Base-by-base conservation (phyloP, 2,329 filamentous ascomycete species). In the Gremmenia infestans region DNA sequence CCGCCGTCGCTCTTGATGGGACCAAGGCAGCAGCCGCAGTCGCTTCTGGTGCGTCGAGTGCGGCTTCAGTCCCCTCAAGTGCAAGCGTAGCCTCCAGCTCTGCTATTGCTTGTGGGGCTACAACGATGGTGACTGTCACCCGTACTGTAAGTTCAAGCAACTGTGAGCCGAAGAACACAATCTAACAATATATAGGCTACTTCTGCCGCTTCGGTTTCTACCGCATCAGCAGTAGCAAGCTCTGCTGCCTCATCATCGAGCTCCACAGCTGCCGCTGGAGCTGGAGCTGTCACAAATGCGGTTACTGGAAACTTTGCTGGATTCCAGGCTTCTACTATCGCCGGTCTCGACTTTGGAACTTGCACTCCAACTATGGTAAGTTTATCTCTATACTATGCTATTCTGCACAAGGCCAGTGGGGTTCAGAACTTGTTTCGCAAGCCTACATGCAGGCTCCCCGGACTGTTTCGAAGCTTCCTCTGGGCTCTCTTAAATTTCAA, bases 291-390 rank as follows among this genome's bases (percentile, higher is more conserved):
- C 15, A 53, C 53, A 36, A 46, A 62, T 52, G 53, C 54, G 43
- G 59, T 59, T 28, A 60, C 56, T 48, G 60, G 55, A 28, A 58
- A 55, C 25, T 57, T 61, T 45, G 59, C 61, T 54, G 51, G 61
- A 45, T 58, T 61, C 42, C 61, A 62, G n/a, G 64, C 61, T 15
- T 65, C 67, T 58, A 63, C 62, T 15, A 66, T 60, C 36, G 64
- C 60, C 15, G 74, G 70, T 2, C 73, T 74, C 23, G 76, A 80
- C 67, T 80, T 81, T 57, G 78, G 78, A 46, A 63, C 65, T 22
- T 81, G 78, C 67, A 71, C 65, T 4, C 79, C 79, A 12, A 77
- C 74, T 25, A 80, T 80, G 65, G 28, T 32, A 32, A 32, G 28
- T 32, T 12, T 11, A 4, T 11, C 11, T 32, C 3, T 4, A 32